A percentile compares a stretch with the other conserved stretches of the same genome.
These are phyloP conservation scores for Chaetomium olivaceum DNA, from an alignment of 2,329 filamentous ascomycete genomes.

Conservation along the genomic window DNA sequence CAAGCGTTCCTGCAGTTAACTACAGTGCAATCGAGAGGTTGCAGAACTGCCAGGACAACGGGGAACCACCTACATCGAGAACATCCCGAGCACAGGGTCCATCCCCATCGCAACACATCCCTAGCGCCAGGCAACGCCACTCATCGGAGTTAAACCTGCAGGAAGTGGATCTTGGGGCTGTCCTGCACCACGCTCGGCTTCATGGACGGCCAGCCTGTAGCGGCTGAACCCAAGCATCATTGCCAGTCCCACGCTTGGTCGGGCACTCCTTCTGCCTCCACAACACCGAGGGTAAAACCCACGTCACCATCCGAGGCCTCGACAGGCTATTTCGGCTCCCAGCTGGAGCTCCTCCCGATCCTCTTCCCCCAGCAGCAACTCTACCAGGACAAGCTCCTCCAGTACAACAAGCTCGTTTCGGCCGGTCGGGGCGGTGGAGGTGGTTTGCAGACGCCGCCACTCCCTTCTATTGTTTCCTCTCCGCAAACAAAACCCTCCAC, in stretches of 20 bases:
- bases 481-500: constrained; percentile 58
- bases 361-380: constrained; percentile 61
- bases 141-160: constrained; percentile 20
- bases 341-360: constrained; percentile 57
- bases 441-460: constrained; percentile 57
- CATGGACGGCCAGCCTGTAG: constrained; percentile 54
- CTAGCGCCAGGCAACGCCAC: constrained; percentile 8
- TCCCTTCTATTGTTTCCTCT: constrained; percentile 56
- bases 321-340: constrained; percentile 33
- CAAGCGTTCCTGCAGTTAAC: neutral
- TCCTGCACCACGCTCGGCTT: constrained; percentile 35
- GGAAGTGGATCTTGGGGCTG: neutral
- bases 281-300: constrained; percentile 38
- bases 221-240: constrained; percentile 51
- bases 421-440: constrained; percentile 53
- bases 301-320: constrained; percentile 37
- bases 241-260: constrained; percentile 48
- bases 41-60: neutral
- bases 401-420: constrained; percentile 67
- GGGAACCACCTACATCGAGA: neutral
- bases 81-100: neutral
- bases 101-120: constrained; percentile 7
- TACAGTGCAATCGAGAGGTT: neutral
- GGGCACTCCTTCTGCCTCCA: constrained; percentile 36
- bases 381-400: constrained; percentile 62